These are phyloP conservation scores for Aspergillus thermomutatus DNA, from an alignment of 2,329 filamentous ascomycete genomes.

Conservation along the genomic window DNA sequence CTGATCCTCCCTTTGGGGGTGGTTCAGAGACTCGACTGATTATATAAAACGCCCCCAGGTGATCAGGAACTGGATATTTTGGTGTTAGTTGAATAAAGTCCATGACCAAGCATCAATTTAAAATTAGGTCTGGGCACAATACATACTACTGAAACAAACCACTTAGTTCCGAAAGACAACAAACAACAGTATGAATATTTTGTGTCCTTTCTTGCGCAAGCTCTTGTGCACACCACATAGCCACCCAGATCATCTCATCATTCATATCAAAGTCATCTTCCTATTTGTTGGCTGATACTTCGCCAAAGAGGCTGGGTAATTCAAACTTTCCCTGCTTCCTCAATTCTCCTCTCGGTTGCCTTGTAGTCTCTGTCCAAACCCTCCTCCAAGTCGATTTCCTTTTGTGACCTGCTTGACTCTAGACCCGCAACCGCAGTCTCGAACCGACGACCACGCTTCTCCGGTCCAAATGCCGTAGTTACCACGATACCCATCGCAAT, in stretches of 20 bases:
- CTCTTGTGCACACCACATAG: not conserved
- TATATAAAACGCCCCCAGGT: no score
- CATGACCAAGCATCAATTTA: no score
- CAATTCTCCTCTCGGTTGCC: conserved; percentile 22
- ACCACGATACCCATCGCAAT: conserved; percentile 67
- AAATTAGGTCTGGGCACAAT: no score
- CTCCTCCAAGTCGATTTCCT: conserved; percentile 20
- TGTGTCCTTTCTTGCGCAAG: not conserved
- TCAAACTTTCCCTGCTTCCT: conserved; percentile 17
- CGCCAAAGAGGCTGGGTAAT: not conserved
- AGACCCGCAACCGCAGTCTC: conserved; percentile 54
- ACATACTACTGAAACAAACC: no score
- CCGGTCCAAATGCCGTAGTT: conserved; percentile 68
- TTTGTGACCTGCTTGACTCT: conserved; percentile 12
- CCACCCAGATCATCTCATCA: not conserved
- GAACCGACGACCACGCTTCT: conserved; percentile 69
- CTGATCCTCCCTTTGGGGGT: no score
- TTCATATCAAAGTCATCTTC: no score
- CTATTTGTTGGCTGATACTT: not conserved
- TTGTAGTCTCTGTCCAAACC: conserved; percentile 12
- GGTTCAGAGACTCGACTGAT: no score
- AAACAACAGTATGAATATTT: not conserved
- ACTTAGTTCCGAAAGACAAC: not conserved
- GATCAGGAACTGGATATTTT: no score
- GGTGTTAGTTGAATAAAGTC: no score